Evolutionary conservation across 1,139 yeast genomes (phyloP), one percentile per base, ranked within the genome.

Genomic region (Hemisphaericaspora xylofermentans): DNA sequence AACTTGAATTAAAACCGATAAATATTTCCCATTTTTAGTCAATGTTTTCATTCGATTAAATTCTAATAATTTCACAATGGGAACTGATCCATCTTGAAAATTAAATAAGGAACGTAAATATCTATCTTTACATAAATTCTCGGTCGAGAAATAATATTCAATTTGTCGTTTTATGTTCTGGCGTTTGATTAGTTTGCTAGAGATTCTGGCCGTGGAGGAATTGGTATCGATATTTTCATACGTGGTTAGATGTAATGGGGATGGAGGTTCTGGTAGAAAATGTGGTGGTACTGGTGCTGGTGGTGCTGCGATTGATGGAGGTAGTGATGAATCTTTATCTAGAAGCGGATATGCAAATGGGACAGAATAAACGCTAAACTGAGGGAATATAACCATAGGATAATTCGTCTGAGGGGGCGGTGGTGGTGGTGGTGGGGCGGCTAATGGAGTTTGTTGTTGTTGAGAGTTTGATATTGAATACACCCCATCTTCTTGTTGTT

Each of bases 61-160:
- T 33, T 52, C 47, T 27, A 58, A 37, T 33, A 61, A 45, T 27
- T 46, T 48, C 10, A 35, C 25, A 28, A 61, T 35, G 10, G 41
- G 35, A 6, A 62, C 50, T 0, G 49, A 48, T 2, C 66, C 66
- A 34, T 53, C 47, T 1, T 30, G 30, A 12, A 35, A 42, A 43
- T 52, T 44, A 39, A 62, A 53, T 38, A 57, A 44, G 1, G 53
- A 48, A 25, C 63, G 40, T 16, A 62, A 53, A 42, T 56, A 56
- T 19, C 42, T 43, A 41, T 62, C 66, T 36, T 56, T 58, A 43
- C 56, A 46, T 36, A 62, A 50, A 41, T 62, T 62, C 37, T 53
- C 55, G 2, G 56, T 46, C 6, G 65, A 61, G 36, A 62, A 60
- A 43, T 61, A 61, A 42, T 59, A 58, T 12, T 42, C 44, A 18